Evolutionary conservation across 2,329 filamentous ascomycete species (phyloP).

Genomic region (Huntiella decipiens): DNA sequence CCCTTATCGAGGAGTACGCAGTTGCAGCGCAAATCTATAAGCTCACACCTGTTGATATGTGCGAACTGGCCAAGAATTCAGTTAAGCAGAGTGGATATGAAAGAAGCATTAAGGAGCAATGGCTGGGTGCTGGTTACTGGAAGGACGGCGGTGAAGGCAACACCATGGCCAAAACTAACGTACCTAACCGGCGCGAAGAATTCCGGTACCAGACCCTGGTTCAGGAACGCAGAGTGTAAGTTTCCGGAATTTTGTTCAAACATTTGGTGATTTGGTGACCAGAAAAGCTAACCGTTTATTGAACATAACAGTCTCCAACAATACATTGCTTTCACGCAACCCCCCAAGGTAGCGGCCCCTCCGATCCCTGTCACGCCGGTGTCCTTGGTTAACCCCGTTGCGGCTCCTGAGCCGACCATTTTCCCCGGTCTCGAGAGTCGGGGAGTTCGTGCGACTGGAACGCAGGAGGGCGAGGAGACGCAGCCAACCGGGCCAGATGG

Average conservation of each 20-base stretch:
- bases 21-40: slow-evolving; percentile 98
- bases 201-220: slow-evolving; percentile 74
- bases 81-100: slow-evolving; percentile 93
- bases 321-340: slow-evolving; percentile 10
- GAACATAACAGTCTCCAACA: slow-evolving; percentile 8
- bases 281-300: not conserved
- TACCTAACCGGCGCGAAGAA: slow-evolving; percentile 78
- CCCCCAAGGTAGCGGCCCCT: not conserved
- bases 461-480: not conserved
- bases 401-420: slow-evolving; percentile 39
- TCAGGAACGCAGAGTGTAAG: slow-evolving; percentile 71
- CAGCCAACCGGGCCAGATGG: not conserved
- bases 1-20: slow-evolving; percentile 92
- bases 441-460: slow-evolving; percentile 24
- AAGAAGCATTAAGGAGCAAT: slow-evolving; percentile 69
- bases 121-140: slow-evolving; percentile 66
- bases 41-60: slow-evolving; percentile 93
- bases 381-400: not conserved
- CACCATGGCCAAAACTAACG: slow-evolving; percentile 86
- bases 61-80: slow-evolving; percentile 88
- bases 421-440: slow-evolving; percentile 51
- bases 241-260: slow-evolving; percentile 11
- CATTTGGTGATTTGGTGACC: not conserved
- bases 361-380: not conserved
- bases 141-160: slow-evolving; percentile 70